Evolutionary conservation across 768 basidiomycete species (phyloP).

Genomic region (Holtermannia corniformis): DNA sequence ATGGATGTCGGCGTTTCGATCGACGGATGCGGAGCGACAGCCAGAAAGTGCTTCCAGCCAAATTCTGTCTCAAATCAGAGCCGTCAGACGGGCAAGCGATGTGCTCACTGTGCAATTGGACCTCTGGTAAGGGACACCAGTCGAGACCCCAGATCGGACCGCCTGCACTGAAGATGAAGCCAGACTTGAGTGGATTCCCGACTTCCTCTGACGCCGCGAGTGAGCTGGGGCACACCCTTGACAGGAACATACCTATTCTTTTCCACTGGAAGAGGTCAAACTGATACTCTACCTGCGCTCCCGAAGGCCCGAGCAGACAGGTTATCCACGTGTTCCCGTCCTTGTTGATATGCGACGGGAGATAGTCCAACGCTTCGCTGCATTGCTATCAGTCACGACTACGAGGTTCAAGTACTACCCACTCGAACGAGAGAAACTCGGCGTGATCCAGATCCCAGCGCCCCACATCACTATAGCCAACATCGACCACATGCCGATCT

Average conservation of each 20-base stretch:
- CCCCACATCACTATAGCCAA: constrained; percentile 29
- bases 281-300: constrained; percentile 9
- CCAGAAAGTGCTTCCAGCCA: constrained; percentile 65
- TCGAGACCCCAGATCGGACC: constrained; percentile 84
- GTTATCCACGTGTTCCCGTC: constrained; percentile 12
- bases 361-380: constrained; percentile 16
- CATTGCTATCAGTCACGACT: not conserved
- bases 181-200: constrained; percentile 4
- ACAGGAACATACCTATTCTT: constrained; percentile 15
- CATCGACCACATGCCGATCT: constrained; percentile 20
- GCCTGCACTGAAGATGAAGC: constrained; percentile 65
- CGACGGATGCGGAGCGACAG: constrained; percentile 65
- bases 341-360: constrained; percentile 14
- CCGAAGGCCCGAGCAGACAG: constrained; percentile 23
- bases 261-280: constrained; percentile 17
- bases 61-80: constrained; percentile 15
- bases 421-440: not conserved
- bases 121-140: constrained; percentile 73
- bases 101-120: constrained; percentile 21
- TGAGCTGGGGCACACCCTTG: not conserved
- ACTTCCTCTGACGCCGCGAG: constrained; percentile 6
- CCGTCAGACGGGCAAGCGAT: not conserved
- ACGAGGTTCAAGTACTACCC: not conserved
- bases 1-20: constrained; percentile 56
- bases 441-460: constrained; percentile 11